A percentile compares a stretch with the other conserved stretches of the same genome.
Evolutionary conservation across 768 basidiomycete species (phyloP).

Genomic region (Amanita exitialis): DNA sequence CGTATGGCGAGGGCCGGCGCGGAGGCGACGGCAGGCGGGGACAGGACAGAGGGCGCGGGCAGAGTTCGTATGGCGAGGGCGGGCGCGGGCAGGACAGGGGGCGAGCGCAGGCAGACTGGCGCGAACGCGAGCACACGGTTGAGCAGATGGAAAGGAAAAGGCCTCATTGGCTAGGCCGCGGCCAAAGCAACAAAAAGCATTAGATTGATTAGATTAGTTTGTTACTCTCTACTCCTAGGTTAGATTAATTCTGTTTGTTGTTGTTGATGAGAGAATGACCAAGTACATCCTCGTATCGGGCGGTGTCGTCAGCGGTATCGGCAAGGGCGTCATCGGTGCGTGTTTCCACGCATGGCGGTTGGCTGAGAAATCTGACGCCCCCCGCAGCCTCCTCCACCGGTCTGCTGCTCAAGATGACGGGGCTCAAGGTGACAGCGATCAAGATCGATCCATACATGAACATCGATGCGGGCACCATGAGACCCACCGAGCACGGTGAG

Average conservation of each 20-base stretch:
- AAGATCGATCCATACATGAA: constrained; percentile 99
- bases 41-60: not conserved
- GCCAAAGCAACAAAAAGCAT: not conserved
- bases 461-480: constrained; percentile 99
- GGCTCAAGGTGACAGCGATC: constrained; percentile 95
- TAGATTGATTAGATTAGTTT: not conserved
- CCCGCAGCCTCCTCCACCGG: constrained; percentile 89
- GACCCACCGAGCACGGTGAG: constrained; percentile 95
- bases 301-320: constrained; percentile 97
- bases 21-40: not conserved
- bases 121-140: not conserved
- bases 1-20: too few species aligned
- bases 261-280: constrained; percentile 35
- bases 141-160: not conserved
- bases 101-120: not conserved
- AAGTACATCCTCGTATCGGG: constrained; percentile 97
- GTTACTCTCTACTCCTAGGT: not conserved
- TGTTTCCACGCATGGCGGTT: constrained; percentile 2
- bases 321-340: constrained; percentile 98
- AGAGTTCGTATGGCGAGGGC: not conserved
- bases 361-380: not conserved
- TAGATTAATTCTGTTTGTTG: not conserved
- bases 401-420: constrained; percentile 87
- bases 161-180: not conserved
- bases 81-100: not conserved